Conservation (phyloP, 345 rosid genomes). For the Eucalyptus tenuipes region DNA sequence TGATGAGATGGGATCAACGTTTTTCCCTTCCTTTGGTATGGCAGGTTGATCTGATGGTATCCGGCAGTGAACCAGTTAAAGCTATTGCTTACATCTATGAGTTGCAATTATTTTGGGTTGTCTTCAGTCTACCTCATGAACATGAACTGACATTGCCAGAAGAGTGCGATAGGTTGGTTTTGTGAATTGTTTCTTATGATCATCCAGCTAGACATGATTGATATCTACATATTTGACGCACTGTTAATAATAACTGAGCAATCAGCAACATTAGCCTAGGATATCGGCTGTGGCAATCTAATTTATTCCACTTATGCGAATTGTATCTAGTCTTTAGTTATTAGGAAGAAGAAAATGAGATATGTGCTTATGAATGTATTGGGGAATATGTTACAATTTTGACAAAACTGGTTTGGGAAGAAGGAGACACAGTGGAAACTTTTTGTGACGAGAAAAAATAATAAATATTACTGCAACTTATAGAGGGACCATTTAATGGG, state of each 20-base stretch:
- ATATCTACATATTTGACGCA: background rate
- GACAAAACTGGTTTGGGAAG: background rate
- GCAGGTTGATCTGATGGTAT: slow-evolving; percentile 87
- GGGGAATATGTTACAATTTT: background rate
- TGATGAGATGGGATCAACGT: background rate
- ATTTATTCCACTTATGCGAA: background rate
- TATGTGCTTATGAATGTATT: background rate
- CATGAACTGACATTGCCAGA: slow-evolving; percentile 42
- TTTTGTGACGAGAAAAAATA: background rate
- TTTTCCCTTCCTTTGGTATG: background rate
- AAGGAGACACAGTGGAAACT: background rate
- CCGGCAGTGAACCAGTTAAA: slow-evolving; percentile 72
- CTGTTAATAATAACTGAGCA: background rate
- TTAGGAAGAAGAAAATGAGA: background rate
- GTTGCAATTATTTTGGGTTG: slow-evolving; percentile 55
- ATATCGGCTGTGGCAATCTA: background rate
- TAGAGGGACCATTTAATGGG: background rate
- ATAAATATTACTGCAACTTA: background rate
- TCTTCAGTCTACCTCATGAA: slow-evolving; percentile 49
- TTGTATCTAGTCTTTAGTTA: background rate
- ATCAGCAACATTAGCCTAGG: background rate
- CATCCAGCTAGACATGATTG: background rate
- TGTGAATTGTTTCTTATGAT: background rate
- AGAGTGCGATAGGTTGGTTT: slow-evolving; percentile 40
- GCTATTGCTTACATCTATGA: slow-evolving; percentile 45